Conservation (phyloP, 1,284 basidiomycete species). For the Hemileia vastatrix region DNA sequence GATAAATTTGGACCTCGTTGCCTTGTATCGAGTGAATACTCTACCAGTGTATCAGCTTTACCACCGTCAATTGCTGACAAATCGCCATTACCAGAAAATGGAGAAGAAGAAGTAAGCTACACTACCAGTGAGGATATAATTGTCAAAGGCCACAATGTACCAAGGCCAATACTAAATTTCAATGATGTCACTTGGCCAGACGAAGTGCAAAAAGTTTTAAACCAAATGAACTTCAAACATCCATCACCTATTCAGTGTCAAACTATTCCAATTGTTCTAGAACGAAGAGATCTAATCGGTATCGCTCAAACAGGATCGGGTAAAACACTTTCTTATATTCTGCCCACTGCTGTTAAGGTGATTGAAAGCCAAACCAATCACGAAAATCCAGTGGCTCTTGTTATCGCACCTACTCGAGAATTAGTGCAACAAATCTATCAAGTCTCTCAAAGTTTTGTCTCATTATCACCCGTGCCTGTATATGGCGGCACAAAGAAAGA, state of each 20-base stretch:
- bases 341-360: slow-evolving; percentile 78
- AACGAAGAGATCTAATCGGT: slow-evolving; percentile 91
- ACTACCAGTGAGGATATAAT: no score
- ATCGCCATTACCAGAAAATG: no score
- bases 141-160: no score
- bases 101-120: no score
- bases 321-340: slow-evolving; percentile 83
- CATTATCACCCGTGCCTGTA: slow-evolving; percentile 89
- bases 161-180: no score
- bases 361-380: no score
- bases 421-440: slow-evolving; percentile 96
- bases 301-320: slow-evolving; percentile 94
- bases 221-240: slow-evolving; percentile 79
- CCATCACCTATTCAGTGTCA: slow-evolving; percentile 95
- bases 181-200: no score
- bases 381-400: slow-evolving; percentile 66
- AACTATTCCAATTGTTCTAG: slow-evolving; percentile 85
- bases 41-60: no score
- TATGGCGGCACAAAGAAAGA: slow-evolving; percentile 85
- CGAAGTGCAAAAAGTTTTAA: slow-evolving; percentile 58
- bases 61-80: no score
- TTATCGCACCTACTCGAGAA: slow-evolving; percentile 92
- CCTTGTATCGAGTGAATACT: no score
- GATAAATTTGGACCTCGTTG: no score
- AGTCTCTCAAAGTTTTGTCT: slow-evolving; percentile 77